Conservation (phyloP, 1,284 basidiomycete genomes). For the Kwoniella shivajii region DNA sequence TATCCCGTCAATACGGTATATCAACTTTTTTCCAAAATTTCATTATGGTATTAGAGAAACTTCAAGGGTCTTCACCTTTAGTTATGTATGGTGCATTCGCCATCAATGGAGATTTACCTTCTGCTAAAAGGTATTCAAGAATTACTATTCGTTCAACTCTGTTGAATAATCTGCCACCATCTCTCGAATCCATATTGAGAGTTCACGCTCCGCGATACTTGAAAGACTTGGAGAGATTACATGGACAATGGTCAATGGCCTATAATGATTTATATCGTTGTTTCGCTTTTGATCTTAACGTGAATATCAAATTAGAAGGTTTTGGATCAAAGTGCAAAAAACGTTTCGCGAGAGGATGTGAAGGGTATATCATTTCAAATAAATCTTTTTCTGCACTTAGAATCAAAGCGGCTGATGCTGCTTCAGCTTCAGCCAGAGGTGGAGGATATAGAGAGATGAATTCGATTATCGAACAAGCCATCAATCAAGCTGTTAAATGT, state of each 20-base stretch:
- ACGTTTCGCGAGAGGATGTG: conserved; percentile 10
- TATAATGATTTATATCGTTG: neutral
- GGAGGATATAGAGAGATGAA: conserved; percentile 2
- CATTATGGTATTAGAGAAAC: neutral
- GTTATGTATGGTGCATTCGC: neutral
- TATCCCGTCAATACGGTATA: neutral
- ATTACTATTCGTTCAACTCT: neutral
- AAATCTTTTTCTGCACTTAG: neutral
- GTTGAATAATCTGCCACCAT: neutral
- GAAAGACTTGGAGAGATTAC: neutral
- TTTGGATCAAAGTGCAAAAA: conserved; percentile 12
- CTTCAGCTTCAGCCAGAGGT: neutral
- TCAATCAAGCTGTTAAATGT: conserved; percentile 8
- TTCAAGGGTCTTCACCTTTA: neutral
- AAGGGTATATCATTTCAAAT: neutral
- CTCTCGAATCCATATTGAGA: neutral
- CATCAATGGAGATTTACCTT: neutral
- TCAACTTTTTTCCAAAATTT: neutral
- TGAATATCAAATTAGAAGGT: conserved; percentile 13
- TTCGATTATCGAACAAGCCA: neutral
- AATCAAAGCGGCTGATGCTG: neutral
- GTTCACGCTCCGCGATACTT: neutral
- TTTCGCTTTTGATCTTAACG: neutral
- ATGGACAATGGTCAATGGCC: neutral
- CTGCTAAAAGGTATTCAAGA: neutral